Evolutionary conservation across 768 basidiomycete genomes (phyloP).

Genomic region (Hericium alpestre): DNA sequence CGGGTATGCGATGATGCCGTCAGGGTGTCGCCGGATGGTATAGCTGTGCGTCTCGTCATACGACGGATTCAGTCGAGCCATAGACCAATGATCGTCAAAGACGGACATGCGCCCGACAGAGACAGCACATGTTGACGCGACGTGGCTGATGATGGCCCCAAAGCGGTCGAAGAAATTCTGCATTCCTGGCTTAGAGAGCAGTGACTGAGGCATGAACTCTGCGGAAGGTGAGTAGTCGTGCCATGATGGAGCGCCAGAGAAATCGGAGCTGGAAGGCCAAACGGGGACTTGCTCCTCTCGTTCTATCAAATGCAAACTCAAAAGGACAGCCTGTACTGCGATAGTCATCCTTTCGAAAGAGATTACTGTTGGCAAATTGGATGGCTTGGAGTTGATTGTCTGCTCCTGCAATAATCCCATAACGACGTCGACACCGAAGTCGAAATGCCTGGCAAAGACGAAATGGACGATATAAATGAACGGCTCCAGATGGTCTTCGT

Average conservation of each 20-base stretch:
- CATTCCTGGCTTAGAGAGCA: constrained; percentile 55
- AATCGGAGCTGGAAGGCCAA: constrained; percentile 75
- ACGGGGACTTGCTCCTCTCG: constrained; percentile 56
- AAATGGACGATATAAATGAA: constrained; percentile 76
- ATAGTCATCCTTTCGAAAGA: constrained; percentile 68
- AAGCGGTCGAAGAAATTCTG: constrained; percentile 63
- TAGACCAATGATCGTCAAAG: constrained; percentile 77
- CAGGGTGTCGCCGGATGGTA: constrained; percentile 57
- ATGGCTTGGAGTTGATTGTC: constrained; percentile 31
- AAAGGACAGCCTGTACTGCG: constrained; percentile 65
- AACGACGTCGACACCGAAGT: constrained; percentile 75
- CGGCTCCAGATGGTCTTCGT: constrained; percentile 68
- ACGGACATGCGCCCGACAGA: constrained; percentile 67
- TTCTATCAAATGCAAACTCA: constrained; percentile 64
- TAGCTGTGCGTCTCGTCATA: constrained; percentile 65
- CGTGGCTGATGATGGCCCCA: constrained; percentile 41
- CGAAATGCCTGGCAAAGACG: constrained; percentile 71
- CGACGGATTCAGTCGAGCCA: constrained; percentile 43
- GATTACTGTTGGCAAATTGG: constrained; percentile 31
- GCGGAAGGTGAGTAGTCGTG: constrained; percentile 67
- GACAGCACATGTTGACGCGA: constrained; percentile 52
- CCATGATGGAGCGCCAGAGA: constrained; percentile 39
- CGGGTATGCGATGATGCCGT: constrained; percentile 60
- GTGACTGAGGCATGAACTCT: constrained; percentile 42
- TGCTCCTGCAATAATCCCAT: constrained; percentile 73